Percentiles rank a stretch among this genome's conserved stretches.
Conservation (phyloP, 192 early-diverging fungal genomes). For the Spizellomyces punctatus region DNA sequence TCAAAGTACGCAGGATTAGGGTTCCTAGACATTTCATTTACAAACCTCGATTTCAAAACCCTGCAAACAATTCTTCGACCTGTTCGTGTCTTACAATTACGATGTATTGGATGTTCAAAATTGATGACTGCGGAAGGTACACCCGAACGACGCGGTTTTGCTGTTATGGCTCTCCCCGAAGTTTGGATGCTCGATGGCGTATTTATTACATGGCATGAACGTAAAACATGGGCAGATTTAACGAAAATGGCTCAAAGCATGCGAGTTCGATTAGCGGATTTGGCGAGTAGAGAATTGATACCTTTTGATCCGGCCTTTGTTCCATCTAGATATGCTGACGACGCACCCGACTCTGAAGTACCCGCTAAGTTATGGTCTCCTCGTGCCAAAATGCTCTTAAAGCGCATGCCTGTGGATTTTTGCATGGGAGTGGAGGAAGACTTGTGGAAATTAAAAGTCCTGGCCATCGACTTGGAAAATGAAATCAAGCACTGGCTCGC, state of each 20-base stretch:
- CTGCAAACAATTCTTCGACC: conserved; percentile 34
- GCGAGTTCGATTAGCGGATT: conserved; percentile 25
- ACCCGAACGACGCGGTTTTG: conserved; percentile 41
- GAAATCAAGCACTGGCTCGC: not conserved
- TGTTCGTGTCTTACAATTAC: conserved; percentile 33
- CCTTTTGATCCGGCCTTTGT: conserved; percentile 16
- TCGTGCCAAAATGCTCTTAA: conserved; percentile 22
- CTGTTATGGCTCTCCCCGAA: conserved; percentile 34
- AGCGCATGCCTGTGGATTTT: conserved; percentile 32
- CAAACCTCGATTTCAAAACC: conserved; percentile 30
- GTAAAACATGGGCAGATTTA: conserved; percentile 35
- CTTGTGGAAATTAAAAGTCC: conserved; percentile 13
- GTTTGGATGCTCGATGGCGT: conserved; percentile 48
- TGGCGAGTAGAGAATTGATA: conserved; percentile 30
- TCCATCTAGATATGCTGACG: conserved; percentile 13
- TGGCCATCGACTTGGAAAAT: conserved; percentile 30
- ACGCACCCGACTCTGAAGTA: not conserved
- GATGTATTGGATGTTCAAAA: conserved; percentile 31
- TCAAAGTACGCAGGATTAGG: conserved; percentile 33
- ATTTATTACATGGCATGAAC: conserved; percentile 35
- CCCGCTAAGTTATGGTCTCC: conserved; percentile 19
- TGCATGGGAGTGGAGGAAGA: conserved; percentile 42
- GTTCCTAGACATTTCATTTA: conserved; percentile 47
- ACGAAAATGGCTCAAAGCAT: not conserved
- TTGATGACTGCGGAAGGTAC: conserved; percentile 9